Base-by-base conservation (phyloP, 352 stramenopile genomes). In the Peronosclerospora sorghi region DNA sequence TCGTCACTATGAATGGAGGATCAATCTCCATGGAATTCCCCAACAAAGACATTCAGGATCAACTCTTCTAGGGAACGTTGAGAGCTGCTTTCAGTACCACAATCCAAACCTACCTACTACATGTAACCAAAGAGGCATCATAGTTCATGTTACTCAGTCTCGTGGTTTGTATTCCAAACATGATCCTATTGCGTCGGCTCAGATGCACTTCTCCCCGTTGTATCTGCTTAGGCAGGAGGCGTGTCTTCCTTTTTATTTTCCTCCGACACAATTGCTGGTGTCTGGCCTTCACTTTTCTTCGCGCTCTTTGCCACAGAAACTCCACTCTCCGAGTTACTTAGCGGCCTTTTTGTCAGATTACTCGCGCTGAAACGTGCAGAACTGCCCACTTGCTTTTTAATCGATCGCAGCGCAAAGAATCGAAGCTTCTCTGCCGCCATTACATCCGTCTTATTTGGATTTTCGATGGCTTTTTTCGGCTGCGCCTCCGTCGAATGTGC, bases 351-450 rank as follows among this genome's bases (percentile, higher is more conserved):
- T 27, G 43, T 59, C 18, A 60, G 15, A 46, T 48, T 35, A 39
- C 45, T 62, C 27, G 7, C 49, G 35, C n/a, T n/a, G n/a, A 62
- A 51, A 9, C 54, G 55, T 32, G 52, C 38, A 21, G 45, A 35
- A 23, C 58, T 50, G 23, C 37, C 55, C 10, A 76, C 56, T 41
- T 80, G 66, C 45, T 83, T 82, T 52, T 80, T 83, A 48, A 86
- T 73, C 0, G 74, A 84, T 41, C 76, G 70, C 17, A 84, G 51
- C 8, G 69, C 71, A 47, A 80, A 81, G 30, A 73, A 40, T 5
- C 74, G 71, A 40, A 86, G 40, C 41, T 80, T 75, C 35, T 84
- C 71, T 2, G 65, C 60, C 2, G 70, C 66, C 35, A 77, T 43
- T 47, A 30, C 42, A 37, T 54, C 26, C 6, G 58, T 48, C 23